Conservation (phyloP, 257 asterid species). For the Eustoma russellianum region DNA sequence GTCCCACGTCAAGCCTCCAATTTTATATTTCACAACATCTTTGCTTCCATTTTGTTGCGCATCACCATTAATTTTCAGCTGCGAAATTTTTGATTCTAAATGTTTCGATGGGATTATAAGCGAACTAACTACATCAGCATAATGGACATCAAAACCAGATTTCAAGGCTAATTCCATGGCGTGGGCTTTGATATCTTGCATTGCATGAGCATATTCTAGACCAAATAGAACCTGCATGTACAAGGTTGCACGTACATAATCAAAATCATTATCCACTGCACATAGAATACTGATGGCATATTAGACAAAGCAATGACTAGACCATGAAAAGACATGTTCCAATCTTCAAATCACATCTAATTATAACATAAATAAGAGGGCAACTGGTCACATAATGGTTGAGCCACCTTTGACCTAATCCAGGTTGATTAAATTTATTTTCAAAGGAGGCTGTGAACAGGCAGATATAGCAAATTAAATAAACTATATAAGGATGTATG, state of each 20-base stretch:
- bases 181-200: slow-evolving; percentile 41
- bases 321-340: background rate
- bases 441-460: too few species aligned
- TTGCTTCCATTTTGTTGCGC: slow-evolving; percentile 15
- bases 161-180: slow-evolving; percentile 23
- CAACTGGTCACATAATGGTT: too few species aligned
- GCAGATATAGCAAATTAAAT: too few species aligned
- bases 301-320: background rate
- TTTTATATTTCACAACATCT: slow-evolving; percentile 23
- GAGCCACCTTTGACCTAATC: too few species aligned
- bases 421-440: too few species aligned
- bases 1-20: slow-evolving; percentile 82
- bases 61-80: slow-evolving; percentile 16
- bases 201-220: slow-evolving; percentile 76
- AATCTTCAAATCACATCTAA: too few species aligned
- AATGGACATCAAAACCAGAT: slow-evolving; percentile 26
- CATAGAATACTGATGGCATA: slow-evolving; percentile 3
- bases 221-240: slow-evolving; percentile 75
- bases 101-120: slow-evolving; percentile 38
- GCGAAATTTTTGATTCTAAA: slow-evolving; percentile 16
- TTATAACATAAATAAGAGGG: too few species aligned
- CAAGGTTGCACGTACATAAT: slow-evolving; percentile 6
- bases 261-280: slow-evolving; percentile 9
- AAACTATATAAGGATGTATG: too few species aligned
- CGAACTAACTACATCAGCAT: slow-evolving; percentile 57